A percentile compares a stretch with the other conserved stretches of the same genome.
phyloP scores from a whole-genome alignment of 2,329 filamentous ascomycete species.

The Pseudogymnoascus sp. region DNA sequence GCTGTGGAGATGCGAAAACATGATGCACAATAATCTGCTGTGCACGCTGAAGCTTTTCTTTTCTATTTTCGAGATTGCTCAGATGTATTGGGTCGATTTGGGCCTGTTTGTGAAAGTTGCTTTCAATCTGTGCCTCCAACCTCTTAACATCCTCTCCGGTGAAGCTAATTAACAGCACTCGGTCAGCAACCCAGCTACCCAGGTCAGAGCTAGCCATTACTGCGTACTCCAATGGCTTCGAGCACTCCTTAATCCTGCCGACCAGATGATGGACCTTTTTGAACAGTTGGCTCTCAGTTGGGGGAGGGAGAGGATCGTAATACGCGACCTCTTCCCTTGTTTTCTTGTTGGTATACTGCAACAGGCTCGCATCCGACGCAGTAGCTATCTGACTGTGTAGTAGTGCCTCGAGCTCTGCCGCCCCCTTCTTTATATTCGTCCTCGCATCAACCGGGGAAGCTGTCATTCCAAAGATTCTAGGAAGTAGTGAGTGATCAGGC shows the following conservation, averaged over 20 bases:
- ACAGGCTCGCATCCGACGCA: slow-evolving; percentile 49
- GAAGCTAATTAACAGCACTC: slow-evolving; percentile 68
- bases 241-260: slow-evolving; percentile 27
- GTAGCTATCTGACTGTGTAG: slow-evolving; percentile 82
- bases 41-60: slow-evolving; percentile 53
- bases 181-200: slow-evolving; percentile 79
- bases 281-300: slow-evolving; percentile 61
- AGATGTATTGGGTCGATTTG: slow-evolving; percentile 20
- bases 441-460: slow-evolving; percentile 88
- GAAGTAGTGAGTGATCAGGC: slow-evolving; percentile 43
- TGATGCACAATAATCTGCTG: slow-evolving; percentile 50
- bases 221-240: slow-evolving; percentile 42
- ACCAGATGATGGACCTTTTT: slow-evolving; percentile 28
- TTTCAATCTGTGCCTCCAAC: slow-evolving; percentile 51
- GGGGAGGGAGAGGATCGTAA: slow-evolving; percentile 41
- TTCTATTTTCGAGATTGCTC: slow-evolving; percentile 45
- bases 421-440: slow-evolving; percentile 63
- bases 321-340: slow-evolving; percentile 55
- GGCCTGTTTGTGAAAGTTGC: slow-evolving; percentile 31
- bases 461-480: slow-evolving; percentile 91
- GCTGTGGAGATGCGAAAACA: slow-evolving; percentile 36
- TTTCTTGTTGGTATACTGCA: slow-evolving; percentile 52
- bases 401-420: slow-evolving; percentile 66
- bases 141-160: slow-evolving; percentile 55
- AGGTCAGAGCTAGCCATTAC: slow-evolving; percentile 57